phyloP scores from a whole-genome alignment of 2,329 filamentous ascomycete genomes.

The Cylindrodendrum hubeiense region DNA sequence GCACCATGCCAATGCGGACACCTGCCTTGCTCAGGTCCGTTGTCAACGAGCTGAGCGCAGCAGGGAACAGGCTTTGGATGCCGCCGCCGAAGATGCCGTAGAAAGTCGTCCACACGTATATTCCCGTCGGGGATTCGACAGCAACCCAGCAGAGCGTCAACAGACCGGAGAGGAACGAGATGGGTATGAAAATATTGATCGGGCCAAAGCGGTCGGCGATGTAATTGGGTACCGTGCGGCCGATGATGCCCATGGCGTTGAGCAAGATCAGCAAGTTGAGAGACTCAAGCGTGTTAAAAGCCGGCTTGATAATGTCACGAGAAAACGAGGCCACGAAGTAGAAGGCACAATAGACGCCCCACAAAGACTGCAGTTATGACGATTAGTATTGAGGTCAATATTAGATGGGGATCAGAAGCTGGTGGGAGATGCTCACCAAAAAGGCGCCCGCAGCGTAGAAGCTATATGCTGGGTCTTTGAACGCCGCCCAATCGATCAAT shows the following conservation, averaged over 20 bases:
- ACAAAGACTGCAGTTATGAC: not conserved
- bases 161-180: not conserved
- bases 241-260: constrained; percentile 9
- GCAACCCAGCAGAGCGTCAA: constrained; percentile 1
- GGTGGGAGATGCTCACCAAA: not conserved
- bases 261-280: constrained; percentile 11
- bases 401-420: not conserved
- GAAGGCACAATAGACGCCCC: not conserved
- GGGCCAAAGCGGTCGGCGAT: constrained; percentile 9
- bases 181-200: not conserved
- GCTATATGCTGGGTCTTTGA: not conserved
- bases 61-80: not conserved
- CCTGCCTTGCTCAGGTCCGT: constrained; percentile 2
- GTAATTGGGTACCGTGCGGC: not conserved
- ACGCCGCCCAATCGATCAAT: not conserved
- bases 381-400: not conserved
- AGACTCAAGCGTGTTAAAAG: not conserved
- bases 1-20: not conserved
- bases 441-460: not conserved
- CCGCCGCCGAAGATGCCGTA: constrained; percentile 1
- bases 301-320: not conserved
- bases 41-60: not conserved
- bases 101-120: constrained; percentile 1
- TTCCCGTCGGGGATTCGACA: not conserved
- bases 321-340: constrained; percentile 10